A percentile compares a stretch with the other conserved stretches of the same genome.
Conservation (phyloP, 192 early-diverging fungal genomes). For the Funneliformis mosseae region DNA sequence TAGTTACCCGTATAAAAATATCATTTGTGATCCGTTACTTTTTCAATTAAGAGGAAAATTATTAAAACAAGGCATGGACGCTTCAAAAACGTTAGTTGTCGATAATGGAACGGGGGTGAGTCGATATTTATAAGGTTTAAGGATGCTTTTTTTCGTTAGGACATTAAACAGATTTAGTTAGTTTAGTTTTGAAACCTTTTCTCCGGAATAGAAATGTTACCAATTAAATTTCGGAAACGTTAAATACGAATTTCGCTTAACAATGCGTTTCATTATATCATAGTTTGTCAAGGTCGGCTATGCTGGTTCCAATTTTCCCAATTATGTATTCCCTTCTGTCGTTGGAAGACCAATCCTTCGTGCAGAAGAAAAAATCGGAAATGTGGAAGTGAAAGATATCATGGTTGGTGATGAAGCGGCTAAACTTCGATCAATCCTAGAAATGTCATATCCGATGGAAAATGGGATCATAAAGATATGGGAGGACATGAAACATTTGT, state of each 20-base stretch:
- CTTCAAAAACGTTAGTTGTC: conserved; percentile 75
- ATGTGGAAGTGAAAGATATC: conserved; percentile 87
- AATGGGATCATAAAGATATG: conserved; percentile 98
- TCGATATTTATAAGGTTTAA: not conserved
- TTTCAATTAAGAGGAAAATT: too few relatives aligned
- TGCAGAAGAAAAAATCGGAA: conserved; percentile 85
- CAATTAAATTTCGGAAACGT: not conserved
- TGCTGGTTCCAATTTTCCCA: conserved; percentile 94
- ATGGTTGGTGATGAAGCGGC: conserved; percentile 99
- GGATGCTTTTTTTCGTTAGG: too few relatives aligned
- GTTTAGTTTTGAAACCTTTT: too few relatives aligned
- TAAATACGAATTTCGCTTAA: not conserved
- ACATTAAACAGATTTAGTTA: too few relatives aligned
- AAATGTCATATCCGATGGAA: conserved; percentile 99
- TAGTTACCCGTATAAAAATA: too few relatives aligned
- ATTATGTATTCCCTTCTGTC: conserved; percentile 93
- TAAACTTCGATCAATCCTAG: conserved; percentile 78
- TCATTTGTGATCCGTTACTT: too few relatives aligned
- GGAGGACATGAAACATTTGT: conserved; percentile 96
- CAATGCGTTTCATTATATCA: not conserved
- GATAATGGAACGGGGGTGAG: conserved; percentile 83
- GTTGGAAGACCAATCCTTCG: conserved; percentile 98
- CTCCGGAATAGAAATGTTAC: too few relatives aligned
- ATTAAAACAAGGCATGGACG: conserved; percentile 43
- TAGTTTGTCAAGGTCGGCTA: conserved; percentile 98